These are phyloP conservation scores for Trichoderma lentiforme DNA, from an alignment of 2,329 filamentous ascomycete species.

Conservation along the genomic window DNA sequence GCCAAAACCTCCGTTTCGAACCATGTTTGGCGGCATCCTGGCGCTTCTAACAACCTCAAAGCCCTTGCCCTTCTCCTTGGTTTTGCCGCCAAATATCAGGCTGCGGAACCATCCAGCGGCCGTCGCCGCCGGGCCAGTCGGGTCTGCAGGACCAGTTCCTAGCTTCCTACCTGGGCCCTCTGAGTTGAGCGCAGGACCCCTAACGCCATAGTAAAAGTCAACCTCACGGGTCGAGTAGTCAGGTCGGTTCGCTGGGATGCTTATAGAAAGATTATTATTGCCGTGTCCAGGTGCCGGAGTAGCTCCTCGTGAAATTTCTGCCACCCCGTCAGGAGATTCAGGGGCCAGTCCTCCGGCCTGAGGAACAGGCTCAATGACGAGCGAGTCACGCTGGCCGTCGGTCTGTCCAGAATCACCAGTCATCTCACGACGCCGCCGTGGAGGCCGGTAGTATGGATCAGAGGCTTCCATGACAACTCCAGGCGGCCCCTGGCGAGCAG, in stretches of 20 bases:
- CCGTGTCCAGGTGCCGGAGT: constrained; percentile 42
- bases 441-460: constrained; percentile 88
- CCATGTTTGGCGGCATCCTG: constrained; percentile 71
- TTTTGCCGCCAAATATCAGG: constrained; percentile 71
- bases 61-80: constrained; percentile 91
- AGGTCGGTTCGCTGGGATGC: constrained; percentile 56
- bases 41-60: constrained; percentile 95
- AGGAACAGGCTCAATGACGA: constrained; percentile 36
- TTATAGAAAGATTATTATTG: constrained; percentile 27
- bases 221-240: constrained; percentile 94
- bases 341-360: constrained; percentile 32
- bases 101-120: constrained; percentile 86
- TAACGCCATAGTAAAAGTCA: constrained; percentile 93
- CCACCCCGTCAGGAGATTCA: constrained; percentile 36
- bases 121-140: constrained; percentile 83
- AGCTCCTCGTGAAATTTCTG: constrained; percentile 40
- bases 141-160: constrained; percentile 91
- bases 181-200: constrained; percentile 81
- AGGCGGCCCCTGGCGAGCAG: constrained; percentile 44
- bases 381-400: constrained; percentile 31
- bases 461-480: constrained; percentile 47
- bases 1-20: constrained; percentile 52
- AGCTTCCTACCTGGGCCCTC: constrained; percentile 78
- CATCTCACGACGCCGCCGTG: constrained; percentile 65
- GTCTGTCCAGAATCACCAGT: constrained; percentile 38